A percentile compares a stretch with the other conserved stretches of the same genome.
These are phyloP conservation scores for Choiromyces venosus DNA, from an alignment of 495 filamentous ascomycete genomes.

Conservation along the genomic window DNA sequence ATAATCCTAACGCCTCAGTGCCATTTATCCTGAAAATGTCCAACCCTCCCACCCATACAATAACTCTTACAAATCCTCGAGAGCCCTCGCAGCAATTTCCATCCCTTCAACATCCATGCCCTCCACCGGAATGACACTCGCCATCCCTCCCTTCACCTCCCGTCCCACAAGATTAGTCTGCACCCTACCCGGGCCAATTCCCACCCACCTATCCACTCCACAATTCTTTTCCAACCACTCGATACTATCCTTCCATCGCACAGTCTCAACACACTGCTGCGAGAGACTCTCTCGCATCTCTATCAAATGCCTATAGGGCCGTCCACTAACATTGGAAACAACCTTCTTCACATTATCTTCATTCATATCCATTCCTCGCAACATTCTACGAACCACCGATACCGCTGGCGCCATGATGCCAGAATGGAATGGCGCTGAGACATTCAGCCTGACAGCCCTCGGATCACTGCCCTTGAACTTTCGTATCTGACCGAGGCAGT, in stretches of 20 bases:
- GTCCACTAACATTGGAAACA: constrained; percentile 76
- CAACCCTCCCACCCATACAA: not conserved
- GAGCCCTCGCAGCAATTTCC: constrained; percentile 62
- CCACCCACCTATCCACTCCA: constrained; percentile 81
- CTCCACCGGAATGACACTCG: constrained; percentile 91
- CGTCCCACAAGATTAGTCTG: constrained; percentile 91
- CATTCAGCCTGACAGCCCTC: constrained; percentile 76
- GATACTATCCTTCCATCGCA: constrained; percentile 89
- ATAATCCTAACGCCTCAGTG: not conserved
- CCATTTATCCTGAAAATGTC: not conserved
- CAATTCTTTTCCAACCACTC: constrained; percentile 80
- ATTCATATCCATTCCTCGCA: constrained; percentile 49
- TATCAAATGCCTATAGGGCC: constrained; percentile 66
- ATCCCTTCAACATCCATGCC: constrained; percentile 77
- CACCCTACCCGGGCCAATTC: constrained; percentile 91
- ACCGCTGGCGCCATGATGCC: constrained; percentile 85
- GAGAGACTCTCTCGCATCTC: constrained; percentile 72
- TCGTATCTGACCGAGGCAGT: constrained; percentile 78
- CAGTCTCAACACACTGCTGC: constrained; percentile 76
- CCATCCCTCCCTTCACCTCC: constrained; percentile 76
- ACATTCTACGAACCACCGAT: constrained; percentile 59
- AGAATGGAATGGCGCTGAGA: constrained; percentile 87
- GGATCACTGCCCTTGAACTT: constrained; percentile 94
- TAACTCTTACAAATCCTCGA: constrained; percentile 54
- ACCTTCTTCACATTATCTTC: constrained; percentile 47